Conservation (phyloP, 345 rosid genomes). For the Gossypium raimondii region DNA sequence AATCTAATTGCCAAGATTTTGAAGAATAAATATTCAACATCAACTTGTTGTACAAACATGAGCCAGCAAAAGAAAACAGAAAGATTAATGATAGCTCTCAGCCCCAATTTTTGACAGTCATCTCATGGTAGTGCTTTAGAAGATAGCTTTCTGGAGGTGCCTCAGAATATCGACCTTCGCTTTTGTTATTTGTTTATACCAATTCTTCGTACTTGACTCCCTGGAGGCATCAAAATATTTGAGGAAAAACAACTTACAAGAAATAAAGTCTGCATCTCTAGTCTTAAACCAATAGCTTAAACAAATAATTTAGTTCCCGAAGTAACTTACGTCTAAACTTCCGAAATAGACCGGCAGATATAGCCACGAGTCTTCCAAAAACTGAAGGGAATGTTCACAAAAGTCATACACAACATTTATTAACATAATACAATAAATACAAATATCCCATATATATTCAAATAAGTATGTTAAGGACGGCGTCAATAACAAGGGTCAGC, state of each 20-base stretch:
- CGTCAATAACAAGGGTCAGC: slow-evolving; percentile 14
- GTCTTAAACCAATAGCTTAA: not conserved
- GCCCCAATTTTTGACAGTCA: not conserved
- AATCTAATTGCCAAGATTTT: not conserved
- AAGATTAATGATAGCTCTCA: not conserved
- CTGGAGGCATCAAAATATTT: too few species aligned
- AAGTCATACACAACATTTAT: slow-evolving; percentile 2
- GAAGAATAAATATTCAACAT: not conserved
- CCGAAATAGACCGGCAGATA: slow-evolving; percentile 22
- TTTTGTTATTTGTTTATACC: too few species aligned
- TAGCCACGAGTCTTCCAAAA: slow-evolving; percentile 23
- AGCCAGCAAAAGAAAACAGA: not conserved
- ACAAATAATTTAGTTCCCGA: not conserved
- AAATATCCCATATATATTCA: not conserved
- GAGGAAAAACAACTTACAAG: too few species aligned
- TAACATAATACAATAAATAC: not conserved
- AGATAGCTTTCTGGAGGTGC: too few species aligned
- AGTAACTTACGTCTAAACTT: not conserved
- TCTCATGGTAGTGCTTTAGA: too few species aligned
- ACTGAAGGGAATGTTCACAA: slow-evolving; percentile 27
- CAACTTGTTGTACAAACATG: not conserved
- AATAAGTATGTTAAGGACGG: not conserved
- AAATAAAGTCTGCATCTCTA: too few species aligned
- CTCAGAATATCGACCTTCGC: too few species aligned
- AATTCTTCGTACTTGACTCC: too few species aligned